Evolutionary conservation across 768 basidiomycete species (phyloP).

Genomic region (Jaapia argillacea): DNA sequence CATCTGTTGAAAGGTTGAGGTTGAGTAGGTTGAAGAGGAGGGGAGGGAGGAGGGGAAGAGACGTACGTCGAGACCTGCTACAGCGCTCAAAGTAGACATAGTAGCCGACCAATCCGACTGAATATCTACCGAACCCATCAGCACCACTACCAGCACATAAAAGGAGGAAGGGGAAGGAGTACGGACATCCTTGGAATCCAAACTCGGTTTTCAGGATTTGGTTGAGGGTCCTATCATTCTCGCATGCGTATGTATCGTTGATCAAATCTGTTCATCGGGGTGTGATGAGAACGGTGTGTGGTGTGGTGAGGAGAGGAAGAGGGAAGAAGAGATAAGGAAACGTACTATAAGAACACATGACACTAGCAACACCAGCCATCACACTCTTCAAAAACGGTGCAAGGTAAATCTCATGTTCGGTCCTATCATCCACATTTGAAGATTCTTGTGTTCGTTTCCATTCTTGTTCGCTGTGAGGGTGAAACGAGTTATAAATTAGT

Average conservation of each 20-base stretch:
- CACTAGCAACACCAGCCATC: conserved; percentile 33
- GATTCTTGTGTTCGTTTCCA: conserved; percentile 11
- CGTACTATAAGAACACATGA: conserved; percentile 29
- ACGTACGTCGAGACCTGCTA: conserved; percentile 54
- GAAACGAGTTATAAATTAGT: conserved; percentile 1
- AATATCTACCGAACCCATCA: conserved; percentile 16
- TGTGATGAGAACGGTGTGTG: no score
- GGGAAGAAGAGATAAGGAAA: no score
- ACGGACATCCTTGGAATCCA: conserved; percentile 29
- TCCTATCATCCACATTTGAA: conserved; percentile 32
- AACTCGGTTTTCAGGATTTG: conserved; percentile 28
- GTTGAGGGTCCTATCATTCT: conserved; percentile 18
- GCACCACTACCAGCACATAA: no score
- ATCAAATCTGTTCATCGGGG: no score
- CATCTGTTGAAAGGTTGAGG: conserved; percentile 32
- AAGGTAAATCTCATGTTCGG: conserved; percentile 22
- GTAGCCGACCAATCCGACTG: conserved; percentile 58
- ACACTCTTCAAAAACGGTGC: conserved; percentile 20
- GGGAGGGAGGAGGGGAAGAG: not conserved
- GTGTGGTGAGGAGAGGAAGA: no score
- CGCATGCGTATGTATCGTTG: conserved; percentile 19
- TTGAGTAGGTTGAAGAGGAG: conserved; percentile 13
- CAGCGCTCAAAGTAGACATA: conserved; percentile 40
- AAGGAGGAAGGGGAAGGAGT: no score
- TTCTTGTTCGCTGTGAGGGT: conserved; percentile 17